Evolutionary conservation across 257 asterid species (phyloP).

Genomic region (Ilex asprella): DNA sequence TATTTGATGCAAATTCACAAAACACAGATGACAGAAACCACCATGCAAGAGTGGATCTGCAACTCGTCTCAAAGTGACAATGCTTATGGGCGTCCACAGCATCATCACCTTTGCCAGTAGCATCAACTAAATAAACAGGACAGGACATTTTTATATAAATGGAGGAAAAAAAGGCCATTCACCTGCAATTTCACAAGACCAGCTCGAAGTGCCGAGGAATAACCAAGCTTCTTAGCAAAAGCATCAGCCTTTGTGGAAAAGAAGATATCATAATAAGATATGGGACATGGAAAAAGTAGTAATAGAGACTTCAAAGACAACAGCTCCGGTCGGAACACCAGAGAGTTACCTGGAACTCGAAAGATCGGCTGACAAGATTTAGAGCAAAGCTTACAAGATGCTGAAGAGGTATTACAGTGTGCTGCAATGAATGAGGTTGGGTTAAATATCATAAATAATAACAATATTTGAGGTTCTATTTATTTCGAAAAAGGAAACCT

Average conservation of each 20-base stretch:
- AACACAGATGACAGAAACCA: background rate
- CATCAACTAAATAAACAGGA: background rate
- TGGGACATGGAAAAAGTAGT: background rate
- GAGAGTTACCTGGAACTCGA: constrained; percentile 86
- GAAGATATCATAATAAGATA: constrained; percentile 9
- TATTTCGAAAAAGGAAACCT: background rate
- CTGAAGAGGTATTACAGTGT: constrained; percentile 91
- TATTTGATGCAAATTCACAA: too few relatives aligned
- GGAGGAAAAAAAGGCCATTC: constrained; percentile 8
- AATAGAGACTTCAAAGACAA: background rate
- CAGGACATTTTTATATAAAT: background rate
- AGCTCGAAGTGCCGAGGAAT: constrained; percentile 68
- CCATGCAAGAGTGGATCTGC: background rate
- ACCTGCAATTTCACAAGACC: constrained; percentile 97
- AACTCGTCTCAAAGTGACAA: background rate
- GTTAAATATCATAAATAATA: background rate
- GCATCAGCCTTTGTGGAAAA: constrained; percentile 72
- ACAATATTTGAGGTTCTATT: background rate
- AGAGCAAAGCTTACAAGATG: constrained; percentile 81
- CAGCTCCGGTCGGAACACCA: background rate
- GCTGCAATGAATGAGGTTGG: constrained; percentile 47
- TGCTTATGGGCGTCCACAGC: background rate
- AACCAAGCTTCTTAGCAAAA: constrained; percentile 91
- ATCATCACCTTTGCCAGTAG: background rate
- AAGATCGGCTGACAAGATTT: constrained; percentile 89